Evolutionary conservation across 1,284 basidiomycete species (phyloP).

Genomic region (Cryptococcus sp.): DNA sequence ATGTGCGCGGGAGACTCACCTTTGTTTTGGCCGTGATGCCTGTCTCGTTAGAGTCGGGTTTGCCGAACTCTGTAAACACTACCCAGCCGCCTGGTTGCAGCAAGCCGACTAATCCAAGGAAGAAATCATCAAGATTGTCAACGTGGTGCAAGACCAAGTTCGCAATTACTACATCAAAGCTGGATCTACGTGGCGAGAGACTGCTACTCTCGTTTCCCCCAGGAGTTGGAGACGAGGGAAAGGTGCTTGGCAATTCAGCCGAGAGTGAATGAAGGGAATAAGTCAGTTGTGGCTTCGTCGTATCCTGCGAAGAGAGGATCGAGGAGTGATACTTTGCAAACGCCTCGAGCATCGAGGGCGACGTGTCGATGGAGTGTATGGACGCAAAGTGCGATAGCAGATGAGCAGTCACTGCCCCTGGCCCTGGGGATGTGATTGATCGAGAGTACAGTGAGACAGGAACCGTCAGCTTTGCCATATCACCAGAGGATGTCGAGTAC

Average conservation of each 20-base stretch:
- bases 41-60: slow-evolving; percentile 4
- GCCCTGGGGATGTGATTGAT: slow-evolving; percentile 17
- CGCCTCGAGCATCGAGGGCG: slow-evolving; percentile 34
- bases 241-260: slow-evolving; percentile 9
- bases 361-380: slow-evolving; percentile 40
- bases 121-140: slow-evolving; percentile 28
- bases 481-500: too few species aligned
- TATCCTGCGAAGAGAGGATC: slow-evolving; percentile 1
- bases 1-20: slow-evolving; percentile 10
- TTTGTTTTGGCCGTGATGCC: neutral
- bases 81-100: slow-evolving; percentile 32
- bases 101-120: slow-evolving; percentile 28
- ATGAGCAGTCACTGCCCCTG: slow-evolving; percentile 40
- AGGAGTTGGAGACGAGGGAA: slow-evolving; percentile 12
- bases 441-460: neutral
- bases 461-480: too few species aligned
- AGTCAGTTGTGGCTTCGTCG: slow-evolving; percentile 14
- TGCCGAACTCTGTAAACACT: slow-evolving; percentile 38
- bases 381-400: slow-evolving; percentile 24
- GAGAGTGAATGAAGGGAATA: slow-evolving; percentile 26
- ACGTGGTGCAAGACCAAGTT: slow-evolving; percentile 47
- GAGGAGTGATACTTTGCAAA: slow-evolving; percentile 19
- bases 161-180: slow-evolving; percentile 36
- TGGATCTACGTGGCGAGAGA: slow-evolving; percentile 7
- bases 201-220: too few species aligned